phyloP scores from a whole-genome alignment of 1,284 basidiomycete species.

The Ganoderma sinense region DNA sequence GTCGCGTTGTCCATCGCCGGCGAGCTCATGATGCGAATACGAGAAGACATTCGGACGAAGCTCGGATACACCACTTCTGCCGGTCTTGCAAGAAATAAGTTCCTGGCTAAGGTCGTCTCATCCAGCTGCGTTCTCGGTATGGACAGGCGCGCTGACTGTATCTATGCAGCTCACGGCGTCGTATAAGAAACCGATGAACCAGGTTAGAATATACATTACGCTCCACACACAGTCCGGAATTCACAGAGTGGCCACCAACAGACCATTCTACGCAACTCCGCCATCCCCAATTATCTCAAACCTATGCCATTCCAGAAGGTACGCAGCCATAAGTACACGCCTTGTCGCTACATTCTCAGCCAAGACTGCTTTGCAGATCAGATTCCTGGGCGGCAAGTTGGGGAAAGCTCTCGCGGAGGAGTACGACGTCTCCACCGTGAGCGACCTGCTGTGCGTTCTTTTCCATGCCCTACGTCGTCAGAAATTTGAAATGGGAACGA shows the following conservation, averaged over 20 bases:
- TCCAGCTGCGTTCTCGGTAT: not conserved
- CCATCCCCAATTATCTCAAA: constrained; percentile 82
- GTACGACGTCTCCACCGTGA: constrained; percentile 89
- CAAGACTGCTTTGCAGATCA: constrained; percentile 64
- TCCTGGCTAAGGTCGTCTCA: constrained; percentile 82
- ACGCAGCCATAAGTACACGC: not conserved
- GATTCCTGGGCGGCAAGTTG: constrained; percentile 95
- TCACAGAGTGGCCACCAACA: constrained; percentile 37
- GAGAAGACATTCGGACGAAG: constrained; percentile 72
- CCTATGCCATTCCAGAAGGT: constrained; percentile 92
- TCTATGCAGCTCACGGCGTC: constrained; percentile 78
- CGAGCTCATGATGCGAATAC: constrained; percentile 84
- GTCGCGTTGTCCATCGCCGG: constrained; percentile 91
- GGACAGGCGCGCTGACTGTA: not conserved
- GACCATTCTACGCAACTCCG: constrained; percentile 85
- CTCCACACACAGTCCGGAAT: not conserved
- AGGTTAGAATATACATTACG: constrained; percentile 52
- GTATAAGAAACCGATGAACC: constrained; percentile 88
- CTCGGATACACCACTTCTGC: constrained; percentile 96
- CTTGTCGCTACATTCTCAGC: not conserved
- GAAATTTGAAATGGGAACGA: not conserved
- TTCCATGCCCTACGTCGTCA: not conserved
- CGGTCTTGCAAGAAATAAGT: constrained; percentile 94
- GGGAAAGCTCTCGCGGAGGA: constrained; percentile 88
- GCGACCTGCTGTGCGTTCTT: constrained; percentile 78